Base-by-base conservation (phyloP, 257 asterid species). In the Cinchona pubescens region DNA sequence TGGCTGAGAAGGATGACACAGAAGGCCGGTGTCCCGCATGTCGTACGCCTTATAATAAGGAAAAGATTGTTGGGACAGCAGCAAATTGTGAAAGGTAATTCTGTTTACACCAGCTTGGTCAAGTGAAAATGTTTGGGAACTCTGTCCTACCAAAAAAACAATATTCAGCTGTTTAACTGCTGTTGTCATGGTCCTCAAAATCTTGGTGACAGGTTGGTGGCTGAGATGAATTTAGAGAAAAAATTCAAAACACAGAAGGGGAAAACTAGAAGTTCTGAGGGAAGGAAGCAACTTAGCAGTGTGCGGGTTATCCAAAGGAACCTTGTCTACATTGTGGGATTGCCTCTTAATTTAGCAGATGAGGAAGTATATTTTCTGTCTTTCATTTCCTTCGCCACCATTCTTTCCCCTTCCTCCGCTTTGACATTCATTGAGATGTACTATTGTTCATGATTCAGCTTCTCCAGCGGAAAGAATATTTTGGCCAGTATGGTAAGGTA, bases 1-100 rank as follows among this genome's bases (percentile, higher is more conserved):
- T 95, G 98, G 99, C 98, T 66, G 99, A 92, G 90, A 95, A 92
- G 85, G 98, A 92, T 82, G 92, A 85, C 79, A 84, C 94, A 64
- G 96, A 88, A 80, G 98, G 99, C 51, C 95, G 99, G 25, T 95
- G 99, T 82, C 99, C 99, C 29, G 99, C 98, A 78, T 95, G 99
- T 78, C 98, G 99, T 71, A 78, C 84, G 79, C 92, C 98, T 84
- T 95, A 95, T 85, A 88, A 95, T 86, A 95, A 95, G 90, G 98
- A 95, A 80, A 95, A 90, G 90, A 87, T 95, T 85, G 98, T 92
- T 69, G 97, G 91, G 75, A 92, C 61, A 65, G 80, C 94, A 53
- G 89, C 96, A 72, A 90, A 80, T 56, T 86, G 97, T 86, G 97
- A 82, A 79, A 89, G 92, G 99, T 95, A 80, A 43, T 71, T 79